Evolutionary conservation across 352 stramenopile species (phyloP).

Genomic region (Peronospora farinosa): DNA sequence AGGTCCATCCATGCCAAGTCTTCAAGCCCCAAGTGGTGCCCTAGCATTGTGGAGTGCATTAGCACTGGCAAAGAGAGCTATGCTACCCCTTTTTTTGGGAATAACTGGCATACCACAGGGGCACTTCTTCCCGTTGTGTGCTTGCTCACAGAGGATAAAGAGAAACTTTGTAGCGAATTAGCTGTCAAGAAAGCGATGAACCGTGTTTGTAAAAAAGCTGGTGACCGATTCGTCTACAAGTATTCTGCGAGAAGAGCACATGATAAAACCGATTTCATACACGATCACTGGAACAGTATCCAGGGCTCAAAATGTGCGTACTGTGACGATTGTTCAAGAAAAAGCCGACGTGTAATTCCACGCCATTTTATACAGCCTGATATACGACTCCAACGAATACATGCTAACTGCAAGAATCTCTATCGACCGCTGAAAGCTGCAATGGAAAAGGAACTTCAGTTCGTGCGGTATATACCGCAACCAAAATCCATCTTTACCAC

Average conservation of each 20-base stretch:
- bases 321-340: background rate
- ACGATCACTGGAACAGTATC: conserved; percentile 9
- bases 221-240: conserved; percentile 8
- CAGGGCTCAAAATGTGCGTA: background rate
- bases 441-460: conserved; percentile 11
- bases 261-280: background rate
- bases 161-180: background rate
- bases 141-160: background rate
- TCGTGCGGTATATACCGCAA: conserved; percentile 10
- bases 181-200: conserved; percentile 8
- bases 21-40: background rate
- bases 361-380: background rate
- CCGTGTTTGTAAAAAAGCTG: background rate
- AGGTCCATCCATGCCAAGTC: background rate
- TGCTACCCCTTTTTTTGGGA: background rate
- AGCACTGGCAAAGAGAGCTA: background rate
- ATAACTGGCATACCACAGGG: background rate
- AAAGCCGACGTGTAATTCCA: background rate
- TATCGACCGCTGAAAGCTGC: conserved; percentile 11
- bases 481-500: background rate
- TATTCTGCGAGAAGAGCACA: conserved; percentile 1
- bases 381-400: background rate
- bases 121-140: background rate
- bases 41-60: background rate
- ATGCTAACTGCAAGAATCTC: background rate